These are phyloP conservation scores for Gigaspora rosea DNA, from an alignment of 192 early-diverging fungal species.

Conservation along the genomic window DNA sequence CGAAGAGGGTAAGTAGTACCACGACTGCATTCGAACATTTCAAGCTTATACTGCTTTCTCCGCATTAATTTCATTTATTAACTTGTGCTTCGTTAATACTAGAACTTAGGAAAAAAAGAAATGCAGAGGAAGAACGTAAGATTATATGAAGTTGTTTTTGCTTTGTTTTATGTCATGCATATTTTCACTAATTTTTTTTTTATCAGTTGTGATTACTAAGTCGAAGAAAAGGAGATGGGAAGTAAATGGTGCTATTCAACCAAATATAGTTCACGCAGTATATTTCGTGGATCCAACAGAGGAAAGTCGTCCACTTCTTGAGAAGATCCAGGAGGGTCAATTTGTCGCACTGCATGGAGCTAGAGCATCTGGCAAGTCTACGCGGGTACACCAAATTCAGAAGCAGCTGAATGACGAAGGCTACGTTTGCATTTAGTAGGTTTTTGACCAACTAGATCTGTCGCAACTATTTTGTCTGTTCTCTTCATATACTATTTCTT, in stretches of 20 bases:
- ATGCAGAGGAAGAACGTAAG: conserved; percentile 26
- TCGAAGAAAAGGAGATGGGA: conserved; percentile 22
- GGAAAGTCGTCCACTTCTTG: conserved; percentile 34
- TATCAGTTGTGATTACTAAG: conserved; percentile 16
- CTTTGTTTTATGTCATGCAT: background rate
- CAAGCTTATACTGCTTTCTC: conserved; percentile 11
- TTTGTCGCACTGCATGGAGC: conserved; percentile 35
- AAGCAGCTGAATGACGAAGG: conserved; percentile 27
- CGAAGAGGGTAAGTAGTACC: background rate
- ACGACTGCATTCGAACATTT: too few species aligned
- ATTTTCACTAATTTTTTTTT: conserved; percentile 14
- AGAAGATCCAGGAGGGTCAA: conserved; percentile 29
- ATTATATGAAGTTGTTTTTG: conserved; percentile 6
- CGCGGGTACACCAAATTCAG: conserved; percentile 35
- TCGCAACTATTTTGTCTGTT: too few species aligned
- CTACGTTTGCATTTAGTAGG: conserved; percentile 40
- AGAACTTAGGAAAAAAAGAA: conserved; percentile 25
- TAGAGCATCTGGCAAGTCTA: conserved; percentile 41
- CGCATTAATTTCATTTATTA: conserved; percentile 5
- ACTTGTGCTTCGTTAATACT: conserved; percentile 5
- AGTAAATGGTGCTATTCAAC: conserved; percentile 26
- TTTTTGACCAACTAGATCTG: background rate
- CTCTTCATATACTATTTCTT: background rate
- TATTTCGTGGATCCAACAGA: conserved; percentile 39
- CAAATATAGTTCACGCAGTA: conserved; percentile 2